Evolutionary conservation across 441 rosid genomes (phyloP), one percentile per base, ranked within the genome.

Genomic region (Croton setiger): DNA sequence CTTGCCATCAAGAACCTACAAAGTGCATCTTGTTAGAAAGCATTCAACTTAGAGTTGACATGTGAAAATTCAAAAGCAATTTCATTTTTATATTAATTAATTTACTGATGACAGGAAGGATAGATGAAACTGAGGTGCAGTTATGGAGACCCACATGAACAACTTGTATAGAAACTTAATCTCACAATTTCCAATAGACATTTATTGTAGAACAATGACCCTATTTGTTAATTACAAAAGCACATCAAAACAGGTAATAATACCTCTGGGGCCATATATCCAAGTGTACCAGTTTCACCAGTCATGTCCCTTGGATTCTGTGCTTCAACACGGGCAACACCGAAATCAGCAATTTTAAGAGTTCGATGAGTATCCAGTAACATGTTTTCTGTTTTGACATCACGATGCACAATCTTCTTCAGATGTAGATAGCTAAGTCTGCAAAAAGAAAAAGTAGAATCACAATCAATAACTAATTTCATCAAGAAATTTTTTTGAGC

Each of bases 241-340:
- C 33, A 53, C 10, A 55, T 37, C 61, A 48, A 54, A 57, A 54
- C 31, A 27, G 20, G 55, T 20, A 66, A 9, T 57, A 61, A 23
- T 79, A 93, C 98, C 98, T 93, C 98, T 0, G 98, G 97, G 59
- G 98, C 98, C 98, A 93, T 93, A 78, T 93, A 91, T 56, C 97
- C 97, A 65, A 89, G 90, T 39, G 97, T 91, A 27, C 98, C 97
- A 14, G 98, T 93, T 86, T 89, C 97, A 77, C 97, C 97, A 43
- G 98, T 91, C 98, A 93, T 93, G 57, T 93, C 98, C 43, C 79
- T 74, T 64, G 92, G 97, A 80, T 93, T 93, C 69, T 79, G 88
- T 74, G 98, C 98, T 79, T 93, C 98, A 57, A 87, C 96, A 52
- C 98, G 86, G 0, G 98, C 98, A 60, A 93, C 98, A 8, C 98